These are phyloP conservation scores for Populus simonii DNA, from an alignment of 345 rosid species.

Conservation along the genomic window DNA sequence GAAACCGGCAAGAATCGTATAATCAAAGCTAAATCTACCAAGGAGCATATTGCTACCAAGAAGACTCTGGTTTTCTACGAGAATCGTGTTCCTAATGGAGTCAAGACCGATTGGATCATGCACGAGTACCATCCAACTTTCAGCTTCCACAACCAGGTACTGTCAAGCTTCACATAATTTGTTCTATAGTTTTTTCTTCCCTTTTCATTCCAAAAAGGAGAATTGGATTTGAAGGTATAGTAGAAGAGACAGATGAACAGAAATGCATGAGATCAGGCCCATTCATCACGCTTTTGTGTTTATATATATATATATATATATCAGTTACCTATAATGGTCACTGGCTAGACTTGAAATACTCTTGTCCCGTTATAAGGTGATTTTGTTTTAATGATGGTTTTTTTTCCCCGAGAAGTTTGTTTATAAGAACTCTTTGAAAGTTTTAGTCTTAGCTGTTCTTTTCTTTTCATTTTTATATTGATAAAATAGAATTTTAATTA, in stretches of 20 bases:
- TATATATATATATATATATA: too few species aligned
- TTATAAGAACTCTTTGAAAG: too few species aligned
- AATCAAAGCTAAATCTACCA: not conserved
- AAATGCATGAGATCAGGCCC: not conserved
- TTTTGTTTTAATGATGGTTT: not conserved
- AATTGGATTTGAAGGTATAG: not conserved
- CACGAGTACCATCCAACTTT: constrained; percentile 10
- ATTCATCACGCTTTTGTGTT: not conserved
- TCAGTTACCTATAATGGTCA: too few species aligned
- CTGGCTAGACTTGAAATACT: not conserved
- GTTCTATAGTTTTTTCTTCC: too few species aligned
- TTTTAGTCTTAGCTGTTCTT: too few species aligned
- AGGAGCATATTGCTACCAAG: constrained; percentile 2
- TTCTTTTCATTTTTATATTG: too few species aligned
- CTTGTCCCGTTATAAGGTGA: not conserved
- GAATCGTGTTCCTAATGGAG: not conserved
- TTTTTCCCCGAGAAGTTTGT: not conserved
- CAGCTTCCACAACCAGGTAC: constrained; percentile 4
- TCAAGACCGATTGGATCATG: constrained; percentile 14
- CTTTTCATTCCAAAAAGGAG: not conserved
- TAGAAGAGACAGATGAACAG: too few species aligned
- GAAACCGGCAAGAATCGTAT: constrained; percentile 7
- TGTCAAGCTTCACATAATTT: not conserved
- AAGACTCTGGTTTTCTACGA: constrained; percentile 14
- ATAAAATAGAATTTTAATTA: not conserved